These are phyloP conservation scores for Neurospora pannonica DNA, from an alignment of 495 filamentous ascomycete genomes.

Conservation along the genomic window DNA sequence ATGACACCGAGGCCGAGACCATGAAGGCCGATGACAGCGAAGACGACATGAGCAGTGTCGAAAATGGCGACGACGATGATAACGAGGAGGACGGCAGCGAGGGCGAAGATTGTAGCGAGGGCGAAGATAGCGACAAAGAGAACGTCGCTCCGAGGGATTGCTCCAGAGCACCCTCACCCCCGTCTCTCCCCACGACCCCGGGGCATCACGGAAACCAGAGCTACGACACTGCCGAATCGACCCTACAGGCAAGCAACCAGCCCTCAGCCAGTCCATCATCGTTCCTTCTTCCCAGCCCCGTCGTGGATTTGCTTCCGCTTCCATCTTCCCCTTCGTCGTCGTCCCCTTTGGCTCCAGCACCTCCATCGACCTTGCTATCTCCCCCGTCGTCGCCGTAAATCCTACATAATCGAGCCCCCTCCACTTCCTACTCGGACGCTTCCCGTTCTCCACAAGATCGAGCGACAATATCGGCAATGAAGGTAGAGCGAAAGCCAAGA, in stretches of 20 bases:
- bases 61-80: background rate
- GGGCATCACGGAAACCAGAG: background rate
- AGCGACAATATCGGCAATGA: too few species aligned
- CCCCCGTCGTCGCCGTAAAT: background rate
- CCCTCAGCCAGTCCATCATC: background rate
- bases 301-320: background rate
- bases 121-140: background rate
- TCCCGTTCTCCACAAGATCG: too few species aligned
- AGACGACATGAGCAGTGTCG: background rate
- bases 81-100: background rate
- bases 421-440: too few species aligned
- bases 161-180: background rate
- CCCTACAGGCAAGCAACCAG: background rate
- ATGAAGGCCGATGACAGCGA: background rate
- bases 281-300: background rate
- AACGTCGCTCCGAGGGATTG: background rate
- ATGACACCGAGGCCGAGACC: background rate
- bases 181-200: background rate
- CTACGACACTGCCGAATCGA: background rate
- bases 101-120: background rate
- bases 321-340: background rate
- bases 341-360: background rate
- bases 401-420: too few species aligned
- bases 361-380: background rate
- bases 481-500: too few species aligned